phyloP scores from a whole-genome alignment of 306 rosid genomes.

The Fragaria vesca region DNA sequence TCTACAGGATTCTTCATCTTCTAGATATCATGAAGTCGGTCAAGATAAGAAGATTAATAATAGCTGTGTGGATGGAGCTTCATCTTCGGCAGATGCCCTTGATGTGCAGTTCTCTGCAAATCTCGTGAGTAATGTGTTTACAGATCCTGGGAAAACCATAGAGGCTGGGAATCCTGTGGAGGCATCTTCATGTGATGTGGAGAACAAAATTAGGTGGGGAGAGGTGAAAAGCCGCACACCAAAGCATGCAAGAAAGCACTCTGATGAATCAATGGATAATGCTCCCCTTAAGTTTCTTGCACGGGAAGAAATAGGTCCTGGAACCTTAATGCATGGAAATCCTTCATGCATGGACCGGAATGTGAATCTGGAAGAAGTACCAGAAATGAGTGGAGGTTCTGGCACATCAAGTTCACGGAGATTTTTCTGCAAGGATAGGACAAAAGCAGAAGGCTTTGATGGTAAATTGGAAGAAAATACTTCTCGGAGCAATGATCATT shows the following conservation, averaged over 20 bases:
- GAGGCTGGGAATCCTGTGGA: slow-evolving; percentile 29
- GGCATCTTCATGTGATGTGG: slow-evolving; percentile 31
- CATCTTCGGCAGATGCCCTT: slow-evolving; percentile 26
- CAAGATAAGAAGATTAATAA: slow-evolving; percentile 21
- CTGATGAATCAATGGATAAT: slow-evolving; percentile 44
- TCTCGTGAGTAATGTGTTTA: slow-evolving; percentile 27
- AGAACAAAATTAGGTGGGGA: slow-evolving; percentile 34
- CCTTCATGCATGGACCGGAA: slow-evolving; percentile 33
- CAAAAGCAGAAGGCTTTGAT: slow-evolving; percentile 39
- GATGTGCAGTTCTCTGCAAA: slow-evolving; percentile 31
- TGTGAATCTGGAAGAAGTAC: slow-evolving; percentile 28
- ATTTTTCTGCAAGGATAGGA: slow-evolving; percentile 32
- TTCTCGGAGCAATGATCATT: slow-evolving; percentile 24
- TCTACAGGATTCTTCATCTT: slow-evolving; percentile 42
- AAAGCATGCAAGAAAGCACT: slow-evolving; percentile 37
- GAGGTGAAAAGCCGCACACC: slow-evolving; percentile 32
- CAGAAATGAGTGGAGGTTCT: slow-evolving; percentile 36
- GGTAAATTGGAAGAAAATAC: slow-evolving; percentile 40
- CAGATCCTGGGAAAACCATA: slow-evolving; percentile 27
- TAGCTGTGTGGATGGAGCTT: slow-evolving; percentile 29
- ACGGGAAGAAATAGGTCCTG: slow-evolving; percentile 33
- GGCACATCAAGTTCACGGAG: slow-evolving; percentile 39
- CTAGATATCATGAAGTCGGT: slow-evolving; percentile 32
- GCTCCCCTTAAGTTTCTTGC: slow-evolving; percentile 43
- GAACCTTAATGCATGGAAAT: slow-evolving; percentile 34